Evolutionary conservation across 2,329 filamentous ascomycete genomes (phyloP).

Genomic region (Cladorrhinum sp.): DNA sequence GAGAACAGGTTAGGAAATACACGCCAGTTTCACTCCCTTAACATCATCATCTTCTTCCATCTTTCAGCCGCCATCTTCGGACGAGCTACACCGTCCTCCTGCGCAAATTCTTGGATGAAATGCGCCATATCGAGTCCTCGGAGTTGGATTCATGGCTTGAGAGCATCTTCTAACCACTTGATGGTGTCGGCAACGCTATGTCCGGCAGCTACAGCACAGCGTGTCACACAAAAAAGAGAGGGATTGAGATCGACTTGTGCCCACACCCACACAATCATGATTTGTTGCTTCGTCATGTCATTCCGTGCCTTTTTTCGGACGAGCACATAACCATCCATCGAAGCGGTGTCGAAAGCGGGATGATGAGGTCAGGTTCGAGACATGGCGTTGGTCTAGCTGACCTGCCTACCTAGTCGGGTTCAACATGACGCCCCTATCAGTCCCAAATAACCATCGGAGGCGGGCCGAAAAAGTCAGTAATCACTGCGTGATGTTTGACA

Average conservation of each 20-base stretch:
- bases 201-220: neutral
- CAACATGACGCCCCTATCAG: neutral
- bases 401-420: neutral
- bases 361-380: neutral
- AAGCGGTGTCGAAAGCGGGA: neutral
- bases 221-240: neutral
- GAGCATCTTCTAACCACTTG: neutral
- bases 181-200: neutral
- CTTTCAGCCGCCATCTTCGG: neutral
- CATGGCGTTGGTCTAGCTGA: constrained; percentile 9
- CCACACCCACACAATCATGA: neutral
- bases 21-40: neutral
- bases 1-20: no score
- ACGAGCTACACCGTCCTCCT: neutral
- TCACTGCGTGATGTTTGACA: constrained; percentile 14
- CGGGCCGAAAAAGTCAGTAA: constrained; percentile 15
- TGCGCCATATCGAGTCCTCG: neutral
- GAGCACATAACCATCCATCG: neutral
- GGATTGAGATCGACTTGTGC: neutral
- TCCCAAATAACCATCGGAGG: constrained; percentile 5
- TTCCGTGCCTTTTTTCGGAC: neutral
- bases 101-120: neutral
- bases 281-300: neutral
- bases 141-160: neutral
- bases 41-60: neutral